These are phyloP conservation scores for Xylaria castorea DNA, from an alignment of 495 filamentous ascomycete genomes.

Conservation along the genomic window DNA sequence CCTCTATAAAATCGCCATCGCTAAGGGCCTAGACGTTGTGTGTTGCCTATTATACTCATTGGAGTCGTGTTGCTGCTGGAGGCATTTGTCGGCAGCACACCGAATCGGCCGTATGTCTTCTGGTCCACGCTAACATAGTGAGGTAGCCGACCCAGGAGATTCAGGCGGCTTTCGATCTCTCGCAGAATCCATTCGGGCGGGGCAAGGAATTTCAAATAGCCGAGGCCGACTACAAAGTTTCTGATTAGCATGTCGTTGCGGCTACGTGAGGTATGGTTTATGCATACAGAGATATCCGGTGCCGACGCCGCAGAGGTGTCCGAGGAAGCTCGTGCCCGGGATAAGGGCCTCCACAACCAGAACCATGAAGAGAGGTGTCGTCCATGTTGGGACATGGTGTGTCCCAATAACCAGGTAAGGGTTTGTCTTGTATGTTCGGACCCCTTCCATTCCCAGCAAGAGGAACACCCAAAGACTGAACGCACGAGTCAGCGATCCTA, in stretches of 20 bases:
- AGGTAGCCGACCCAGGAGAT: slow-evolving; percentile 79
- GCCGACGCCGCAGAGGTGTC: slow-evolving; percentile 79
- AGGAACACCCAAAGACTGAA: slow-evolving; percentile 89
- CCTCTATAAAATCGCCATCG: not conserved
- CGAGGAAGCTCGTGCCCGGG: slow-evolving; percentile 81
- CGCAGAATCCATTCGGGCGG: slow-evolving; percentile 82
- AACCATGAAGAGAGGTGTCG: slow-evolving; percentile 77
- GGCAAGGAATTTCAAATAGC: slow-evolving; percentile 82
- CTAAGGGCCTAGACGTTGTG: slow-evolving; percentile 71
- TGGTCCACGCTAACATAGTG: slow-evolving; percentile 93
- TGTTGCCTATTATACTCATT: slow-evolving; percentile 63
- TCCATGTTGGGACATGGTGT: slow-evolving; percentile 88
- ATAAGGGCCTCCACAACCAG: slow-evolving; percentile 74
- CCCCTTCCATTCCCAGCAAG: slow-evolving; percentile 79
- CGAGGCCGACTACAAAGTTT: slow-evolving; percentile 68
- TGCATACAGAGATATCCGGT: slow-evolving; percentile 86
- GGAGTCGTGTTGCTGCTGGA: slow-evolving; percentile 54
- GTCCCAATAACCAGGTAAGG: slow-evolving; percentile 77
- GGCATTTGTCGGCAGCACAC: slow-evolving; percentile 74
- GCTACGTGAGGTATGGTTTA: not conserved
- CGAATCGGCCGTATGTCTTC: slow-evolving; percentile 95
- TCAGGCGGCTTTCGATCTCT: slow-evolving; percentile 84
- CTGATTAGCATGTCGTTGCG: slow-evolving; percentile 30
- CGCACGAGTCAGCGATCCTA: slow-evolving; percentile 7
- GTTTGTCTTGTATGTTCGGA: slow-evolving; percentile 75